phyloP scores from a whole-genome alignment of 345 rosid genomes.

The Salix dunnii region DNA sequence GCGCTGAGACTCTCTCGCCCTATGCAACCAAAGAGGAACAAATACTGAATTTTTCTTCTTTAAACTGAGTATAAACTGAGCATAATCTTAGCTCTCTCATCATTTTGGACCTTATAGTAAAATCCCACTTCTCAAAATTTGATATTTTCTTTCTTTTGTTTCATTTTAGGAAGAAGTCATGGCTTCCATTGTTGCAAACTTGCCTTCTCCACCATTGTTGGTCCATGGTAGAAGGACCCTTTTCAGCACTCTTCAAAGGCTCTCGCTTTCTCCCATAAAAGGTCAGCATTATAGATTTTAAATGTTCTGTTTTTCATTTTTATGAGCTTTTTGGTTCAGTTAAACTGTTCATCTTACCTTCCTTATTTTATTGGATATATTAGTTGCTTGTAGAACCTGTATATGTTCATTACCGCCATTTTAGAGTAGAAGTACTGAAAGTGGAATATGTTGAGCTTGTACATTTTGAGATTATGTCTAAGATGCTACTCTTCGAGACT shows the following conservation, averaged over 20 bases:
- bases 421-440: not conserved
- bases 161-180: conserved; percentile 27
- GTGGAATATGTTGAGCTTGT: not conserved
- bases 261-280: conserved; percentile 33
- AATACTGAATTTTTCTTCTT: not conserved
- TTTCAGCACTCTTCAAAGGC: conserved; percentile 37
- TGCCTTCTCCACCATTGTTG: conserved; percentile 41
- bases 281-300: conserved; percentile 30
- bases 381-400: not conserved
- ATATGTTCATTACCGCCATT: not conserved
- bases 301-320: not conserved
- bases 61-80: not conserved
- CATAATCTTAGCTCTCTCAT: not conserved
- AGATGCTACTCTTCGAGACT: not conserved
- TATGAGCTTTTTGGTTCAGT: not conserved
- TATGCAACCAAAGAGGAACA: not conserved
- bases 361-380: not conserved
- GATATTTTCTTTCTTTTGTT: not conserved
- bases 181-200: conserved; percentile 58
- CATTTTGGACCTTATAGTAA: not conserved
- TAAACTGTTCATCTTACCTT: not conserved
- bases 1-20: not conserved
- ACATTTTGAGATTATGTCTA: not conserved
- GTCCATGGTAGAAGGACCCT: conserved; percentile 38
- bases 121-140: not conserved